These are phyloP conservation scores for Auricularia sp. DNA, from an alignment of 768 basidiomycete genomes.

Conservation along the genomic window DNA sequence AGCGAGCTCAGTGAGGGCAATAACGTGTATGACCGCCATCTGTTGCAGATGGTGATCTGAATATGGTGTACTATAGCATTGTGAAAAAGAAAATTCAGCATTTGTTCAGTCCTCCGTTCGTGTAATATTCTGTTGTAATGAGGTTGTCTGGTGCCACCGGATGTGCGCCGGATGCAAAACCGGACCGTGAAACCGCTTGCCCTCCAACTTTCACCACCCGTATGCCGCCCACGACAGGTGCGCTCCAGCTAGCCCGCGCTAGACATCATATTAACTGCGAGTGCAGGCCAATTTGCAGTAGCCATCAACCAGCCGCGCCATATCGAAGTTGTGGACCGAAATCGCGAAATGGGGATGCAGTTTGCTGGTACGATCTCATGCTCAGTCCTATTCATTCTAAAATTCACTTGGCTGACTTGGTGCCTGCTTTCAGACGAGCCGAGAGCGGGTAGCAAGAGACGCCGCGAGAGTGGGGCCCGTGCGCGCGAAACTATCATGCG, in stretches of 20 bases:
- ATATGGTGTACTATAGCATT: neutral
- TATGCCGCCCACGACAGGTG: neutral
- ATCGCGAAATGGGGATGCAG: neutral
- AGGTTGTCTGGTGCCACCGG: too few species aligned
- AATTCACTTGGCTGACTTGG: too few species aligned
- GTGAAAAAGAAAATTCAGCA: neutral
- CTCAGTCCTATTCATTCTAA: neutral
- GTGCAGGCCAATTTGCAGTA: neutral
- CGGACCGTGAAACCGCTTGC: neutral
- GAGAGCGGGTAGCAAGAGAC: too few species aligned
- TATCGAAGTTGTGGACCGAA: neutral
- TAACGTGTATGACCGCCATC: constrained; percentile 79
- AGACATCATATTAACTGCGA: neutral
- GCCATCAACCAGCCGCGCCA: neutral
- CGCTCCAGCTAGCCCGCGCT: neutral
- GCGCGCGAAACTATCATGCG: too few species aligned
- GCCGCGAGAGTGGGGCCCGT: too few species aligned
- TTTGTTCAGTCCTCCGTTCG: too few species aligned
- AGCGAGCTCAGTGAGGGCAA: constrained; percentile 84
- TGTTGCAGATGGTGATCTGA: constrained; percentile 73
- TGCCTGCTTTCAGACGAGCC: too few species aligned
- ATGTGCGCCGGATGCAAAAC: too few species aligned
- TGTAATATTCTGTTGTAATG: too few species aligned
- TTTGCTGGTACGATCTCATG: neutral
- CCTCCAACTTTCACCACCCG: neutral